Conservation (phyloP, 345 rosid genomes). For the Hevea brasiliensis region DNA sequence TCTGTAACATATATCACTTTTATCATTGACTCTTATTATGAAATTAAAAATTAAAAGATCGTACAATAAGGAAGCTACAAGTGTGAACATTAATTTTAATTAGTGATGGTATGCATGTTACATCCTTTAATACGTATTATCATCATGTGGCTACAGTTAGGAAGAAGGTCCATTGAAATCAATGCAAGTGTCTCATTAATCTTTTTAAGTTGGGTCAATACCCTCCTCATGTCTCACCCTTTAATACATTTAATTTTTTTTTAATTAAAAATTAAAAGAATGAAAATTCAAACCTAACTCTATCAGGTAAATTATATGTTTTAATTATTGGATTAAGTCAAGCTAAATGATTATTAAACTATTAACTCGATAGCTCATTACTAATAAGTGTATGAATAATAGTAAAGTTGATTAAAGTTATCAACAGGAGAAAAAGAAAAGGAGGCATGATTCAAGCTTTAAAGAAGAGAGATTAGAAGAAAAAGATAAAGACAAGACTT, state of each 20-base stretch:
- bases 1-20: not conserved
- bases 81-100: constrained; percentile 32
- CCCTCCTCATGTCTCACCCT: too few species aligned
- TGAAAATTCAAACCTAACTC: too few species aligned
- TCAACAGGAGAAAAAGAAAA: not conserved
- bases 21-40: not conserved
- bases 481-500: constrained; percentile 7
- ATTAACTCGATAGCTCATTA: too few species aligned
- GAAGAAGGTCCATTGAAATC: constrained; percentile 42
- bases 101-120: constrained; percentile 26
- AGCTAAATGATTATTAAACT: too few species aligned
- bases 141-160: constrained; percentile 52
- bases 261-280: too few species aligned
- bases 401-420: not conserved
- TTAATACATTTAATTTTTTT: too few species aligned
- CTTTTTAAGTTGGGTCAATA: too few species aligned
- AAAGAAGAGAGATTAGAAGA: not conserved
- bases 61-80: not conserved
- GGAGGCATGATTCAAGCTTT: not conserved
- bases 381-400: not conserved
- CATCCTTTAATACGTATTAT: constrained; percentile 18
- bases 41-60: not conserved
- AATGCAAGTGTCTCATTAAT: not conserved
- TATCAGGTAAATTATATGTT: too few species aligned
- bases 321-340: too few species aligned